These are phyloP conservation scores for Penicillium lividum DNA, from an alignment of 495 filamentous ascomycete species.

Conservation along the genomic window DNA sequence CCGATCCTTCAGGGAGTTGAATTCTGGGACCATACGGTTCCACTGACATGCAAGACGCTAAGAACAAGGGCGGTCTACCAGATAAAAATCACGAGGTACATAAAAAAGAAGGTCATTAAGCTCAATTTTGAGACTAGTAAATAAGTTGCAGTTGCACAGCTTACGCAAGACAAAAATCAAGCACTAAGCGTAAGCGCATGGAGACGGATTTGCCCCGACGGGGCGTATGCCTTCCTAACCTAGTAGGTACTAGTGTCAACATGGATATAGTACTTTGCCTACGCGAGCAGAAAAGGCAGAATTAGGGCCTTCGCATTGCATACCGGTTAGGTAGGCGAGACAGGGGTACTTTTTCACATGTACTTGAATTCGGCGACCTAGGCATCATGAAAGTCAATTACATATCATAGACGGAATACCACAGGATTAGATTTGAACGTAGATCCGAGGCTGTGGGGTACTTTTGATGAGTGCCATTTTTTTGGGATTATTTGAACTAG, in stretches of 20 bases:
- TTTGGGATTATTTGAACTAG: too few species aligned
- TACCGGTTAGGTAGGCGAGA: neutral
- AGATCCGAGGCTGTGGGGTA: constrained; percentile 1
- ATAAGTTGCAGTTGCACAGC: too few species aligned
- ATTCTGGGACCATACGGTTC: neutral
- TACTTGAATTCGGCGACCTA: neutral
- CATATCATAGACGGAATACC: neutral
- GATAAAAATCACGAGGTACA: too few species aligned
- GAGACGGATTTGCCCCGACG: neutral
- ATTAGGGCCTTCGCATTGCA: neutral
- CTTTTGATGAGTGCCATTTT: too few species aligned
- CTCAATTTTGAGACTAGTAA: neutral
- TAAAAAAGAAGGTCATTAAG: neutral
- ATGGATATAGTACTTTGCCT: neutral
- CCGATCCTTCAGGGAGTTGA: neutral
- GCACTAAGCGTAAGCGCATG: neutral
- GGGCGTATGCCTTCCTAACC: neutral
- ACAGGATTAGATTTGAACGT: neutral
- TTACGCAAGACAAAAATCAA: too few species aligned
- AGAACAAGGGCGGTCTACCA: neutral
- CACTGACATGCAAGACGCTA: constrained; percentile 2
- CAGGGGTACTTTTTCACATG: neutral
- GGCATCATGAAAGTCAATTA: neutral
- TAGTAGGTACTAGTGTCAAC: neutral
- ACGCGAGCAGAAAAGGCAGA: neutral